A percentile compares a stretch with the other conserved stretches of the same genome.
phyloP scores from a whole-genome alignment of 2,329 filamentous ascomycete genomes.

The Diaporthe sp. region DNA sequence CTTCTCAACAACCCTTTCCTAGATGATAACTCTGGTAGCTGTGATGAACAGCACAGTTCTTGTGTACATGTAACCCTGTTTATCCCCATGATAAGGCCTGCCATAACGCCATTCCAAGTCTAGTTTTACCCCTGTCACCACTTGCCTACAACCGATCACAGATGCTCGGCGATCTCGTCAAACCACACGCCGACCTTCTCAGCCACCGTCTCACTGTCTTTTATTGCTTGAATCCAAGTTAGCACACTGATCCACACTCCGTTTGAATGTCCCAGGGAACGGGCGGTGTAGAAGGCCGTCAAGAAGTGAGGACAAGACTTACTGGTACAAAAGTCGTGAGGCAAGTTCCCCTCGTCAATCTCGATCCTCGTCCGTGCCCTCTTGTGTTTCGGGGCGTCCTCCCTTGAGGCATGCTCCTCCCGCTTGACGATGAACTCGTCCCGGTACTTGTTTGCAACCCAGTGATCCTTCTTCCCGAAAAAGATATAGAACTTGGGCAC shows the following conservation, averaged over 20 bases:
- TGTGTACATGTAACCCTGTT: not conserved
- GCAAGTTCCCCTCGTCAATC: slow-evolving; percentile 68
- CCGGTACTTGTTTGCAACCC: slow-evolving; percentile 70
- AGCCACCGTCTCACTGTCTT: slow-evolving; percentile 61
- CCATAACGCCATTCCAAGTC: not conserved
- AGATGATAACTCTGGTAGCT: not conserved
- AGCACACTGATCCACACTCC: slow-evolving; percentile 28
- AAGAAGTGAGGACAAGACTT: slow-evolving; percentile 45
- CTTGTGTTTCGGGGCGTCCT: slow-evolving; percentile 44
- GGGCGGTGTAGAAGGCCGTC: not conserved
- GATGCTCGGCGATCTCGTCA: slow-evolving; percentile 60
- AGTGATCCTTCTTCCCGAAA: slow-evolving; percentile 72
- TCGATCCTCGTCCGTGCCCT: slow-evolving; percentile 60
- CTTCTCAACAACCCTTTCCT: not conserved
- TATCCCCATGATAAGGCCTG: not conserved
- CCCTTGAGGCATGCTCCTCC: slow-evolving; percentile 49
- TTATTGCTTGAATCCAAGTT: slow-evolving; percentile 49
- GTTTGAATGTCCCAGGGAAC: not conserved
- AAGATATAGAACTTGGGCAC: slow-evolving; percentile 69
- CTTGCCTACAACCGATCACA: slow-evolving; percentile 16
- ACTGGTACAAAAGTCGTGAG: slow-evolving; percentile 74
- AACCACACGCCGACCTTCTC: slow-evolving; percentile 64
- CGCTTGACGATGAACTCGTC: slow-evolving; percentile 67
- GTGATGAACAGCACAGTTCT: not conserved
- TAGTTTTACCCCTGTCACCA: not conserved